Base-by-base conservation (phyloP, 768 basidiomycete species). In the Mycena galericulata region DNA sequence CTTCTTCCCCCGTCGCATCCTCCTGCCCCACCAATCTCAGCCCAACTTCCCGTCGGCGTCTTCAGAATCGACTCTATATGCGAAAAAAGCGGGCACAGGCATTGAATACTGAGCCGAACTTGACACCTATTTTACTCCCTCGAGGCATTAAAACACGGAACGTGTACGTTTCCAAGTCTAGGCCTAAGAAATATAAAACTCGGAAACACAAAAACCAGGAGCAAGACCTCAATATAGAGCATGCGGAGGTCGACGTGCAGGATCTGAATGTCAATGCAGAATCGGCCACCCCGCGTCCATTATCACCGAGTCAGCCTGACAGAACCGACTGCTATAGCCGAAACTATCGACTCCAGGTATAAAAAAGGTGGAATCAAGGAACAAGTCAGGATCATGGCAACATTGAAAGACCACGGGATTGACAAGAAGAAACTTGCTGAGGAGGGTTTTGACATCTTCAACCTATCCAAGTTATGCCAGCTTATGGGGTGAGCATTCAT, bases 1-100 rank as follows among this genome's bases (percentile, higher is more conserved):
- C 66, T n/a, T 54, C 47, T 56, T 72, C 69, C 58, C 69, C 70
- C 47, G 47, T 27, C 43, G 17, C 47, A 26, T 7, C 18, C 57
- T 54, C 36, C 43, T 15, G 29, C 62, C 64, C 34, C 57, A 50
- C 40, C 59, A 41, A 27, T 49, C 51, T 76, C 20, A 86, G 83
- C 22, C 88, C 89, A 1, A 73, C 71, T 1, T 82, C 86, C 11
- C 88, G 88, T 9, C 85, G 89, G 36, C 88, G 86, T n/a, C 69
- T 87, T 26, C 79, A 80, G 65, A 92, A 92, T 65, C 83, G 91
- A 41, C 79, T 93, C 8, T 87, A 91, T 70, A 93, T 93, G 92
- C 88, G 92, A 7, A 86, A 87, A 30, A 89, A 87, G 75, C 86
- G 92, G 46, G 92, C 92, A 4, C 77, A 81, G 30, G 77, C 81